phyloP scores from a whole-genome alignment of 441 rosid genomes.

The Viola pubescens region DNA sequence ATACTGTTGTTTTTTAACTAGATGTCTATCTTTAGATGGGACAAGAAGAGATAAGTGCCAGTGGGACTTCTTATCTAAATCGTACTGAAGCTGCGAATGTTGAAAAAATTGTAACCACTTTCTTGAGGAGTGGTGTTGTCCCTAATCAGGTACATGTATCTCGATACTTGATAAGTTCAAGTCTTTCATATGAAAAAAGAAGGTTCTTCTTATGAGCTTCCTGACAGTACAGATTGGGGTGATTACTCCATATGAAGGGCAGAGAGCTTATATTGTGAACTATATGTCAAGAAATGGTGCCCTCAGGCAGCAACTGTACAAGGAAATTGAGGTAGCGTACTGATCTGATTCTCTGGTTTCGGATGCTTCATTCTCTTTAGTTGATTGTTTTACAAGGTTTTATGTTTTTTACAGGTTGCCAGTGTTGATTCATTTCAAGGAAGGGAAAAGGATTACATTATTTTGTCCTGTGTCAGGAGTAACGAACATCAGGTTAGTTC shows the following conservation, averaged over 20 bases:
- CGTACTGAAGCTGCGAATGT: conserved; percentile 99
- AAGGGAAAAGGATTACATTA: conserved; percentile 97
- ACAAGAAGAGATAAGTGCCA: conserved; percentile 99
- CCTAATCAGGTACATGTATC: conserved; percentile 66
- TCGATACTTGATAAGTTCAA: neutral
- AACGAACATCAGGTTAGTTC: conserved; percentile 93
- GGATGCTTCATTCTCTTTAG: conserved; percentile 9
- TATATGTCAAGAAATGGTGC: conserved; percentile 98
- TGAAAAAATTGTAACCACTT: conserved; percentile 96
- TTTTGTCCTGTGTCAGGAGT: conserved; percentile 97
- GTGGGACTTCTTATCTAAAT: conserved; percentile 97
- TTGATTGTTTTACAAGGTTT: neutral
- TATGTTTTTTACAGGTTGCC: conserved; percentile 67
- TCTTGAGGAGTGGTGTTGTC: conserved; percentile 93
- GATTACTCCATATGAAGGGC: conserved; percentile 98
- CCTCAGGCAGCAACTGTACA: conserved; percentile 95
- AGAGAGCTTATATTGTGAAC: conserved; percentile 95
- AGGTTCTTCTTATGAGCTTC: no score
- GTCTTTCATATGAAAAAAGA: neutral
- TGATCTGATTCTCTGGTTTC: conserved; percentile 7
- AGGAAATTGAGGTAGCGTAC: conserved; percentile 88
- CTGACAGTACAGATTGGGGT: conserved; percentile 68
- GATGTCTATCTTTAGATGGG: conserved; percentile 67
- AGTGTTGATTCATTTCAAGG: conserved; percentile 99
- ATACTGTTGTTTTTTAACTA: conserved; percentile 14